Conservation (phyloP, 1,139 yeast species). For the Geotrichum fermentans region DNA sequence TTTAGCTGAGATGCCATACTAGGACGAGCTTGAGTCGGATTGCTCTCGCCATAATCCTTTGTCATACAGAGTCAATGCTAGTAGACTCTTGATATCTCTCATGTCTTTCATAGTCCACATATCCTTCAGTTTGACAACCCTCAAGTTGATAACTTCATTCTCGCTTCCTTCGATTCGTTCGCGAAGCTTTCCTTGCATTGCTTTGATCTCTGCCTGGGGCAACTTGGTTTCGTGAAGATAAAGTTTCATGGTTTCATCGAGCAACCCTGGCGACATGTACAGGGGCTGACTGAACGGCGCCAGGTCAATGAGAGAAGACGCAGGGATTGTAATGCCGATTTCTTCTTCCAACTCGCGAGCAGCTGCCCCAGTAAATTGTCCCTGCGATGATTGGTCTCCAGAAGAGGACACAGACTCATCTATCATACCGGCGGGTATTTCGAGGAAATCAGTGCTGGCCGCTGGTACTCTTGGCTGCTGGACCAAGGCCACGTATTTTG, state of each 20-base stretch:
- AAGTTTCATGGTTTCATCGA: conserved; percentile 26
- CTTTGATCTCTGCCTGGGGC: conserved; percentile 21
- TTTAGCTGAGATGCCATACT: no score
- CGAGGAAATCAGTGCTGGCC: conserved; percentile 23
- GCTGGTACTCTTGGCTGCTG: conserved; percentile 29
- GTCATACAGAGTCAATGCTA: conserved; percentile 24
- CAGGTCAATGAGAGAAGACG: conserved; percentile 21
- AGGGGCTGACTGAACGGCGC: conserved; percentile 18
- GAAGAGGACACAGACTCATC: conserved; percentile 22
- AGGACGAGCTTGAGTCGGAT: no score
- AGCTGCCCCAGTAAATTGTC: background rate
- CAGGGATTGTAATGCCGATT: conserved; percentile 24
- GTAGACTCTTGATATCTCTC: conserved; percentile 25
- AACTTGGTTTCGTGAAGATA: conserved; percentile 21
- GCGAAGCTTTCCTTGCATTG: conserved; percentile 23
- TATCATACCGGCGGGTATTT: conserved; percentile 32
- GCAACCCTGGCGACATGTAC: conserved; percentile 25
- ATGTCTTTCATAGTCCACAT: conserved; percentile 6
- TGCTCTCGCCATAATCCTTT: background rate
- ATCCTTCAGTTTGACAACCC: conserved; percentile 21
- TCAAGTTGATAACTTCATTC: conserved; percentile 25
- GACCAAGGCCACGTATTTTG: conserved; percentile 23
- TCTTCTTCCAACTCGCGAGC: conserved; percentile 24
- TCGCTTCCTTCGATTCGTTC: conserved; percentile 23
- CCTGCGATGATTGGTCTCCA: conserved; percentile 13